A percentile compares a stretch with the other conserved stretches of the same genome.
Evolutionary conservation across 1,284 basidiomycete species (phyloP).

Genomic region (Sparassis latifolia): DNA sequence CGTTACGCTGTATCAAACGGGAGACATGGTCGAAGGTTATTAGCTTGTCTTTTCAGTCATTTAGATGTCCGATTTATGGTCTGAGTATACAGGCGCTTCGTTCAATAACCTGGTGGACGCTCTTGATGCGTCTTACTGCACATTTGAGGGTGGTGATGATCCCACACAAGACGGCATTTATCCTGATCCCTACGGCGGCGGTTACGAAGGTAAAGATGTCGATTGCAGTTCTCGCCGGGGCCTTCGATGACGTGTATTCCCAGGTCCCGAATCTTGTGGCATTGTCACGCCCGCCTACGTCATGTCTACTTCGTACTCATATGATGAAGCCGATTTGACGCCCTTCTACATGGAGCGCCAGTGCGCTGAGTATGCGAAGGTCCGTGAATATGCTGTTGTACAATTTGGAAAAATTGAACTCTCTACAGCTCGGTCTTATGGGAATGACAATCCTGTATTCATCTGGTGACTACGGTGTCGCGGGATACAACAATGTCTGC

Average conservation of each 20-base stretch:
- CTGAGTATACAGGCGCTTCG: slow-evolving; percentile 29
- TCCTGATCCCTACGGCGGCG: slow-evolving; percentile 18
- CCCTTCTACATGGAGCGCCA: slow-evolving; percentile 41
- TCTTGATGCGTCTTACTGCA: slow-evolving; percentile 48
- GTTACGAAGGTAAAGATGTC: slow-evolving; percentile 11
- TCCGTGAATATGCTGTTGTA: slow-evolving; percentile 6
- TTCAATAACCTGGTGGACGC: slow-evolving; percentile 43
- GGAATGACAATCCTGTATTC: slow-evolving; percentile 17
- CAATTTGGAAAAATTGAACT: neutral
- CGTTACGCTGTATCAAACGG: slow-evolving; percentile 35
- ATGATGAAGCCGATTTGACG: slow-evolving; percentile 39
- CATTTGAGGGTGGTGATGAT: slow-evolving; percentile 56
- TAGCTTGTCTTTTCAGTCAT: neutral
- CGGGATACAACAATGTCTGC: slow-evolving; percentile 15
- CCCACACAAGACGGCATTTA: slow-evolving; percentile 19
- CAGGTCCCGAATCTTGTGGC: slow-evolving; percentile 43
- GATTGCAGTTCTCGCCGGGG: neutral
- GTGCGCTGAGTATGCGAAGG: slow-evolving; percentile 46
- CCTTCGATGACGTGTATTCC: slow-evolving; percentile 36
- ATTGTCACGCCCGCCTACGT: slow-evolving; percentile 42
- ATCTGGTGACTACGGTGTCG: slow-evolving; percentile 18
- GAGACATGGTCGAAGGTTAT: slow-evolving; percentile 14
- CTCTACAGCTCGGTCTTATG: slow-evolving; percentile 17
- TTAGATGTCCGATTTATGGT: neutral
- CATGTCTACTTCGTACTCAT: slow-evolving; percentile 49